Evolutionary conservation across 805 yeast genomes (phyloP), one percentile per base, ranked within the genome.

Genomic region (Pichia membranifaciens): DNA sequence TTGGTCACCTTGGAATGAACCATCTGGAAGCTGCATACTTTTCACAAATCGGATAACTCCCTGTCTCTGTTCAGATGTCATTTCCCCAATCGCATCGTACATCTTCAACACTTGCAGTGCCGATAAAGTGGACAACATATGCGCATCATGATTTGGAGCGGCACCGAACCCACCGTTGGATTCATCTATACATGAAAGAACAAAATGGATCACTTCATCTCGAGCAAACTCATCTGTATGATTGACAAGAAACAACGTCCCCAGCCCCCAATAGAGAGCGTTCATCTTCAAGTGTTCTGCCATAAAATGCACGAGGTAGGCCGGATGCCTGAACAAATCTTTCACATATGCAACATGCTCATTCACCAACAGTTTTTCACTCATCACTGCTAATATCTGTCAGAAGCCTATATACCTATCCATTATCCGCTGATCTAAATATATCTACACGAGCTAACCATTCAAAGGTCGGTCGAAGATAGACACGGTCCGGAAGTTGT

Each of bases 251-350:
- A 76, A 76, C 29, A 90, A 64, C 0, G 96, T 88, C 16, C 85
- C 83, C 3, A 87, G 69, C 0, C 97, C 98, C 99, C 99, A 93
- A 62, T 93, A 93, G 0, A 93, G 73, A 1, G 98, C 99, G 58
- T 87, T 88, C 73, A 93, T 66, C 29, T 97, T 74, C 43, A 93
- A 70, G 62, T 93, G 98, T 58, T 93, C 98, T 10, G 87, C 78
- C 44, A 90, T 65, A 93, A 96, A 88, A 65, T 88, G 90, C 56
- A 84, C 89, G 25, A 81, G 69, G 60, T 83, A 75, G 61, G 80
- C 74, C 46, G 75, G 70, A 52, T 74, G 70, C 41, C 72, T 66
- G 54, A 82, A 82, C 38, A 84, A 65, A 1, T 77, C 64, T 47
- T 71, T 67, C 29, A 84, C 72, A 61, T 81, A 84, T 18, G 65